Conservation (phyloP, 2,329 filamentous ascomycete species). For the Rhynchosporium agropyri region DNA sequence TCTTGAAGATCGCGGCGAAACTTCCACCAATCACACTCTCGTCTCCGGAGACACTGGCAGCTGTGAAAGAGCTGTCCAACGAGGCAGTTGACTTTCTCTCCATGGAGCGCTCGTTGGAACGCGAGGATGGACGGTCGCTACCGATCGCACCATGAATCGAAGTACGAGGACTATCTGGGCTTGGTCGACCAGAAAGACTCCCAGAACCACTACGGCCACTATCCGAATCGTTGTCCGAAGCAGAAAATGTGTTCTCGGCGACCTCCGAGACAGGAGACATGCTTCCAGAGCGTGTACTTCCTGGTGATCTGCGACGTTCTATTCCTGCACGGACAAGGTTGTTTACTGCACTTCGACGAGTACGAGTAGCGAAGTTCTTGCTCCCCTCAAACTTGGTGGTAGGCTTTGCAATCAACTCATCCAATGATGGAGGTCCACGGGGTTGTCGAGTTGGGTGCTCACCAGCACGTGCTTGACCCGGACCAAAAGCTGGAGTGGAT, state of each 20-base stretch:
- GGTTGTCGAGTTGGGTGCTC: constrained; percentile 95
- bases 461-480: constrained; percentile 88
- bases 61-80: constrained; percentile 53
- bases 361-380: constrained; percentile 94
- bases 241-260: constrained; percentile 64
- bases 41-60: constrained; percentile 68
- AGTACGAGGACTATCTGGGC: constrained; percentile 74
- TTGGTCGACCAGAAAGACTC: constrained; percentile 72
- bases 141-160: constrained; percentile 84
- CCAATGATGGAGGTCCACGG: constrained; percentile 85
- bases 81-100: constrained; percentile 53
- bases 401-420: constrained; percentile 87
- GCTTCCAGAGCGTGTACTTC: constrained; percentile 71
- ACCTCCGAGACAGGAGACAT: constrained; percentile 90
- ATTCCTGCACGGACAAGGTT: constrained; percentile 89
- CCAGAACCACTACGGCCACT: constrained; percentile 71
- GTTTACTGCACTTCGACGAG: constrained; percentile 87
- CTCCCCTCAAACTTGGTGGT: constrained; percentile 93
- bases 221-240: constrained; percentile 75
- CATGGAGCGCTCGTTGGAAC: constrained; percentile 62
- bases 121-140: constrained; percentile 76
- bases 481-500: constrained; percentile 84
- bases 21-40: constrained; percentile 62
- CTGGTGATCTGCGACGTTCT: constrained; percentile 74
- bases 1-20: constrained; percentile 69